Evolutionary conservation across 2,329 filamentous ascomycete genomes (phyloP).

Genomic region (Microdochium nivale): DNA sequence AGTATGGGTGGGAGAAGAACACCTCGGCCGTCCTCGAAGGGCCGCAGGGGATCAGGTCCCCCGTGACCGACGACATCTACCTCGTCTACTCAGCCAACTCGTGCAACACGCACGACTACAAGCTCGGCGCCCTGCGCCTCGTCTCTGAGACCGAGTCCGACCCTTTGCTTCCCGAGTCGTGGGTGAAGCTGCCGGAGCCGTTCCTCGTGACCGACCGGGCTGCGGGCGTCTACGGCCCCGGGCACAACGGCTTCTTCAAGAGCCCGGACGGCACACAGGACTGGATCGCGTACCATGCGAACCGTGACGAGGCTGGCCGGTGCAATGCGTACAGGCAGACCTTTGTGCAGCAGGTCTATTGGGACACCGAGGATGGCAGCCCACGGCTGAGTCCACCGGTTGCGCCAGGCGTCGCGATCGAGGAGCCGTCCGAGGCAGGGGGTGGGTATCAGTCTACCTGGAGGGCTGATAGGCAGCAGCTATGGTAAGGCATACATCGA

Average conservation of each 20-base stretch:
- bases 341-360: slow-evolving; percentile 7
- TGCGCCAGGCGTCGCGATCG: neutral
- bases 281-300: slow-evolving; percentile 11
- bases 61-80: slow-evolving; percentile 6
- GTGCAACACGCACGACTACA: slow-evolving; percentile 10
- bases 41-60: slow-evolving; percentile 5
- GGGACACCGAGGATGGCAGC: slow-evolving; percentile 4
- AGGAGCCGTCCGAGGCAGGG: neutral
- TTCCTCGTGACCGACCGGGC: slow-evolving; percentile 4
- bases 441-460: neutral
- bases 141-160: slow-evolving; percentile 1
- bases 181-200: slow-evolving; percentile 8
- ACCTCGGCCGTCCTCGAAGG: slow-evolving; percentile 8
- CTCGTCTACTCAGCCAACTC: slow-evolving; percentile 10
- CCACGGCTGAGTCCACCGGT: slow-evolving; percentile 1
- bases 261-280: slow-evolving; percentile 10
- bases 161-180: slow-evolving; percentile 5
- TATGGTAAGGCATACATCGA: no score
- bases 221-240: slow-evolving; percentile 9
- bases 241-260: slow-evolving; percentile 12
- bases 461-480: neutral
- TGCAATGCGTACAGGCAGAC: slow-evolving; percentile 6
- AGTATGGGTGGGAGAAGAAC: slow-evolving; percentile 7
- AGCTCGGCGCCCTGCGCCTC: slow-evolving; percentile 7
- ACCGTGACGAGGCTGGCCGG: slow-evolving; percentile 2